phyloP scores from a whole-genome alignment of 2,329 filamentous ascomycete genomes.

The Penicillium sp. region DNA sequence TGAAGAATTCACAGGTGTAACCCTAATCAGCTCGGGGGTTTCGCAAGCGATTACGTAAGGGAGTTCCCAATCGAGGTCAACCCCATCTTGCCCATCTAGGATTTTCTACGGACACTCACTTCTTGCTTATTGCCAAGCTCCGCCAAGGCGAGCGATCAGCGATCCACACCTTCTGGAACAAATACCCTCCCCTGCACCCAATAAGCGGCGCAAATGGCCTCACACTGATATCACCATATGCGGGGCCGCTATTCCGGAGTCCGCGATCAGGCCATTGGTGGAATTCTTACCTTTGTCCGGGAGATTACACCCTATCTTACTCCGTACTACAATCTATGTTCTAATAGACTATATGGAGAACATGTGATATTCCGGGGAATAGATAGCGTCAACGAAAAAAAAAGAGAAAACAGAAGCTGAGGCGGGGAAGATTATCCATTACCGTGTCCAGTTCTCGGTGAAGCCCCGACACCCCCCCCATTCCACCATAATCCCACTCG shows the following conservation, averaged over 20 bases:
- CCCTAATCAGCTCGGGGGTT: not conserved
- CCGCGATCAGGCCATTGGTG: conserved; percentile 9
- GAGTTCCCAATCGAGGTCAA: not conserved
- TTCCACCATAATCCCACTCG: not conserved
- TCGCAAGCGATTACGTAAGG: conserved; percentile 11
- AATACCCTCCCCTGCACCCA: conserved; percentile 10
- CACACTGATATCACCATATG: conserved; percentile 27
- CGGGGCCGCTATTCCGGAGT: conserved; percentile 20
- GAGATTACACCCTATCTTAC: conserved; percentile 5
- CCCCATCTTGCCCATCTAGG: not conserved
- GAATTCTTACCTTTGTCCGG: not conserved
- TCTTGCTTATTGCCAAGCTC: not conserved
- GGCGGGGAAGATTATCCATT: not conserved
- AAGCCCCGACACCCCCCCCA: conserved; percentile 3
- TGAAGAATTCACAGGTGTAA: conserved; percentile 4
- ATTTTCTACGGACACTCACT: conserved; percentile 1
- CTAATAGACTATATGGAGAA: not conserved
- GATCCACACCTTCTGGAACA: conserved; percentile 31
- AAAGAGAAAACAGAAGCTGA: not conserved
- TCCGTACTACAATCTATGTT: not conserved
- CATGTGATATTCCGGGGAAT: conserved; percentile 10
- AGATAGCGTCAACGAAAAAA: not conserved
- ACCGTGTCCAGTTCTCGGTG: conserved; percentile 24
- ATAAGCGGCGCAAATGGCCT: conserved; percentile 11
- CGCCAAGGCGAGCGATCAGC: conserved; percentile 27